Base-by-base conservation (phyloP, 2,329 filamentous ascomycete genomes). In the Aspergillus chevalieri region DNA sequence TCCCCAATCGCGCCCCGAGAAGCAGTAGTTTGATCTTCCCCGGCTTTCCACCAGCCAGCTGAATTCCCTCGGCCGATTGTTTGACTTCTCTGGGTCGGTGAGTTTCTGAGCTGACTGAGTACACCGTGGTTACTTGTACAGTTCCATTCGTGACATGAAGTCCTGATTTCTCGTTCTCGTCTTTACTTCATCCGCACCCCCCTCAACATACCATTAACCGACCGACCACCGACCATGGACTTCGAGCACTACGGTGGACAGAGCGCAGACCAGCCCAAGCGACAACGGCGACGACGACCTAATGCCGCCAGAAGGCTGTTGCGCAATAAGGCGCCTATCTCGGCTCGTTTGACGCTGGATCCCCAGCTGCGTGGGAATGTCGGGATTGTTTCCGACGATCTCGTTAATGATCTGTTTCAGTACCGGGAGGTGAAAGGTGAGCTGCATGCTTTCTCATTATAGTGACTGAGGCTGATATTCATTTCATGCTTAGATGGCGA, bases 301-400 rank as follows among this genome's bases (percentile, higher is more conserved):
- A 75, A 78, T 54, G 58, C 57, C 14, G 54, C 63, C 12, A 66
- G 74, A 56, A 70, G 74, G 49, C 68, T 73, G 48, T 74, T 63
- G 51, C 65, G 61, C 45, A 66, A 93, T 67, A 90, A 87, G 67
- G 79, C 86, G 6, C 80, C 91, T 41, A 78, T 95, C 51, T 80
- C 87, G 51, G 91, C 89, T 49, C 84, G 87, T 50, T 77, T 97
- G 46, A 80, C 94, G 34, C 81, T 96, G 49, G 90, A 95, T 69
- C 87, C 90, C 65, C 85, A 87, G 67, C 78, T 95, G 61, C 88
- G 86, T 70, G 89, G 88, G 47, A 89, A 95, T 65, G 79, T 91
- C 53, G 93, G 90, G 55, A 81, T 93, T 56, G 71, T 97, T 47
- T 95, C 92, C 10, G 85, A 89, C 61, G 89, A 95, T 68, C 78